Conservation (phyloP, 106 monocot genomes). For the Dendrobium officinale region DNA sequence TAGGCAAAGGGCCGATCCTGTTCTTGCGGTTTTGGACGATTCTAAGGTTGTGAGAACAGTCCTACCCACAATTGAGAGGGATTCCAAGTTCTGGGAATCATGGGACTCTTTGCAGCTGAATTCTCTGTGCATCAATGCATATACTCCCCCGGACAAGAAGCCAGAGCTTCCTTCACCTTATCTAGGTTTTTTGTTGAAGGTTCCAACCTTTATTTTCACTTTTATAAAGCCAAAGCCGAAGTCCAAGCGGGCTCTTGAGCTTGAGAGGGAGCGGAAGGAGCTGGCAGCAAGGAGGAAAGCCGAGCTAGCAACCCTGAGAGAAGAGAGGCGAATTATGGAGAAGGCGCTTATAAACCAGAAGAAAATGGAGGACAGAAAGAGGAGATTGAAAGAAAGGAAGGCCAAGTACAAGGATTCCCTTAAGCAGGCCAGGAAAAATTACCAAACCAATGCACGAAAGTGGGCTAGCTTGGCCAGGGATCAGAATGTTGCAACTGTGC, state of each 20-base stretch:
- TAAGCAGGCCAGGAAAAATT: conserved; percentile 52
- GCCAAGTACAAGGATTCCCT: conserved; percentile 46
- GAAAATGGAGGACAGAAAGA: conserved; percentile 54
- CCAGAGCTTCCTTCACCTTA: conserved; percentile 58
- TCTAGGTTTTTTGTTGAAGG: conserved; percentile 33
- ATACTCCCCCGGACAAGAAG: conserved; percentile 59
- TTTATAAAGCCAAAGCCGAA: conserved; percentile 37
- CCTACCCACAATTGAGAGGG: conserved; percentile 49
- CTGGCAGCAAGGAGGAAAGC: conserved; percentile 33
- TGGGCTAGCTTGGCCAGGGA: conserved; percentile 64
- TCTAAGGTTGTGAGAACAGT: conserved; percentile 55
- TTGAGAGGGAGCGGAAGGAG: conserved; percentile 54
- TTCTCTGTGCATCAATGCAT: conserved; percentile 67
- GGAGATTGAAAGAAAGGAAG: conserved; percentile 40
- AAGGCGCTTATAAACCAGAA: conserved; percentile 40
- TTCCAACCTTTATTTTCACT: conserved; percentile 17
- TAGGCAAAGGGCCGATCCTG: conserved; percentile 39
- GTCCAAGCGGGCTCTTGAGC: conserved; percentile 49
- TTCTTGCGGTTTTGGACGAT: conserved; percentile 66
- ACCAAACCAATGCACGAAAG: conserved; percentile 42
- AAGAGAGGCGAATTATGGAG: conserved; percentile 53
- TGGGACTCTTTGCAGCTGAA: conserved; percentile 52
- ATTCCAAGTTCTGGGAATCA: conserved; percentile 53
- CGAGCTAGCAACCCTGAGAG: conserved; percentile 35
- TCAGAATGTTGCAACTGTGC: conserved; percentile 44